Percentiles rank a stretch among this genome's conserved stretches.
phyloP scores from a whole-genome alignment of 768 basidiomycete species.

The Calocybe indica region DNA sequence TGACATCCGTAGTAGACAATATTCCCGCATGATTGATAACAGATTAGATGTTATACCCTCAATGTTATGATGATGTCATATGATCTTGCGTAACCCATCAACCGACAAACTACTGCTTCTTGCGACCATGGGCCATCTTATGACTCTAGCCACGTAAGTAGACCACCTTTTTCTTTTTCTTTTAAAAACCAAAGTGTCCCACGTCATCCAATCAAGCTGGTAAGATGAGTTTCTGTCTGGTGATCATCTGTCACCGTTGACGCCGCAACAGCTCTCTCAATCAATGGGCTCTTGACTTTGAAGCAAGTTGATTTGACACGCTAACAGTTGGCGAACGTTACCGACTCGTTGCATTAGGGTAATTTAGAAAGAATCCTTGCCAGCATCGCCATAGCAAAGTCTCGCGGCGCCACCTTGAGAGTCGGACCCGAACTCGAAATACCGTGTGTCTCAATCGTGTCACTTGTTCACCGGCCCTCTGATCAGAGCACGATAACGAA shows the following conservation, averaged over 20 bases:
- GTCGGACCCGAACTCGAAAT: constrained; percentile 98
- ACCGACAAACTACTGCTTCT: background rate
- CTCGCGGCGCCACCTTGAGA: constrained; percentile 80
- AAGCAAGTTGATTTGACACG: constrained; percentile 37
- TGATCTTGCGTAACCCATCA: too few species aligned
- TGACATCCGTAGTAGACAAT: background rate
- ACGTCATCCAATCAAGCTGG: constrained; percentile 8
- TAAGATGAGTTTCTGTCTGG: constrained; percentile 4
- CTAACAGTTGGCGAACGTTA: background rate
- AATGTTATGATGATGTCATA: too few species aligned
- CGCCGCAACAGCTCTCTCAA: constrained; percentile 68
- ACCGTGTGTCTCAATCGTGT: constrained; percentile 44
- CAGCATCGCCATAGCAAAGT: constrained; percentile 86
- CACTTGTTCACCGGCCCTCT: background rate
- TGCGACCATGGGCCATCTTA: constrained; percentile 73
- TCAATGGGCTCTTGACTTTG: constrained; percentile 96
- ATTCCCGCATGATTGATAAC: constrained; percentile 2
- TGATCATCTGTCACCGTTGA: background rate
- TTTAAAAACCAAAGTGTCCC: background rate
- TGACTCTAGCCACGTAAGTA: constrained; percentile 83
- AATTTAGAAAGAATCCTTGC: constrained; percentile 88
- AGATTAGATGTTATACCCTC: constrained; percentile 1
- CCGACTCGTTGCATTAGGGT: constrained; percentile 45
- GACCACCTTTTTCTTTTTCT: background rate
- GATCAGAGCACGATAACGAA: constrained; percentile 19